Evolutionary conservation across 2,329 filamentous ascomycete species (phyloP), one percentile per base, ranked within the genome.

Genomic region (Epichloe elymi): DNA sequence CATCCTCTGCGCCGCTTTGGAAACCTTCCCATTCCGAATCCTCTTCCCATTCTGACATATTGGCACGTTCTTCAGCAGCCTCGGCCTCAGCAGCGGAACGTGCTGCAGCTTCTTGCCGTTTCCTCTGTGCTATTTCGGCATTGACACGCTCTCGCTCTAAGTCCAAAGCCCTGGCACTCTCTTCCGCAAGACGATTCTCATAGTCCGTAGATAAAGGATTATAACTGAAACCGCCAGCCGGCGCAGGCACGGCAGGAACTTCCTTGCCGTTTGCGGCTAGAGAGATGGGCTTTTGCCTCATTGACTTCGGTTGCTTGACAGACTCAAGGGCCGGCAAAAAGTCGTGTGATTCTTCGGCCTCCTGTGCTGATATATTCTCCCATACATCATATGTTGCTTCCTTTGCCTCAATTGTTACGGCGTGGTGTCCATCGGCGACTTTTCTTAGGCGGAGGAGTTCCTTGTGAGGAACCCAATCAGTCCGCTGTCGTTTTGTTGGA

Each of bases 11-110:
- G 51, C 88, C 89, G 63, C 88, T 95, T 70, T 95, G 84, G 57
- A 88, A 81, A 0, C 86, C 86, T 66, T 90, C 91, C 88, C 89
- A 96, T 14, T 87, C 89, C 45, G 86, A 93, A 63, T 95, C 90
- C 60, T 91, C 86, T 53, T 94, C 88, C 74, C 80, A 91, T 65
- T 81, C 80, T 0, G 79, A 83, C 52, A 85, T 61, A 47, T 83
- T 76, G 3, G 77, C 78, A 46, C 76, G 79, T 55, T 79, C 77
- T 61, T 87, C 82, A 0, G 82, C 83, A 15, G 86, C 86, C 47
- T 89, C 85, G 2, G 85, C 83, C 58, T 86, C 79, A 2, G 85
- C 86, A 17, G 84, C 82, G 10, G 85, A 90, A 41, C 73, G 72
- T 12, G 79, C 80, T 0, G 83, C 78, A 17, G 85, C 79, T 60